Evolutionary conservation across 1,284 basidiomycete genomes (phyloP).

Genomic region (Cryptococcus sp.): DNA sequence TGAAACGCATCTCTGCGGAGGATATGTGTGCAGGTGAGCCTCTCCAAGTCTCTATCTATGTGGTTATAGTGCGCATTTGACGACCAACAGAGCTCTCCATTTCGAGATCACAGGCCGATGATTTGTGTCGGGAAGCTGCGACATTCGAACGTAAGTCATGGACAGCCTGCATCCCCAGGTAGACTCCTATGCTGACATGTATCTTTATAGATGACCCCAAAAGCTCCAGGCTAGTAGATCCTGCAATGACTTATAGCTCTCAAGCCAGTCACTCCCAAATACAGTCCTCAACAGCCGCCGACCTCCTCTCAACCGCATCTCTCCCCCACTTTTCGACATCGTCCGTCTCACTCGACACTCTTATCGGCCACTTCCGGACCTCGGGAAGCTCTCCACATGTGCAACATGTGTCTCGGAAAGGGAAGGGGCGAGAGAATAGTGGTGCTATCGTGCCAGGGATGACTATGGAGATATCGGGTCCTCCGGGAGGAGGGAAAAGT

Average conservation of each 20-base stretch:
- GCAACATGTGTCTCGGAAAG: conserved; percentile 7
- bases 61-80: background rate
- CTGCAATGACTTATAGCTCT: background rate
- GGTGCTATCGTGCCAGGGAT: conserved; percentile 37
- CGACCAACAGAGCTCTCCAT: conserved; percentile 34
- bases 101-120: conserved; percentile 25
- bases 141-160: conserved; percentile 16
- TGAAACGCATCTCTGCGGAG: conserved; percentile 14
- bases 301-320: conserved; percentile 20
- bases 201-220: background rate
- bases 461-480: conserved; percentile 44
- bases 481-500: conserved; percentile 48
- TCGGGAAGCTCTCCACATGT: background rate
- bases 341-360: conserved; percentile 31
- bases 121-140: conserved; percentile 28
- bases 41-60: background rate
- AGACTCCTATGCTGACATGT: background rate
- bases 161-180: background rate
- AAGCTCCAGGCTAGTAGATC: background rate
- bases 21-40: conserved; percentile 40
- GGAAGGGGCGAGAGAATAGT: conserved; percentile 16
- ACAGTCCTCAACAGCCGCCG: conserved; percentile 26
- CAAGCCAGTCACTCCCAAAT: conserved; percentile 5
- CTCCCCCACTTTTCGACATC: conserved; percentile 34
- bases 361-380: conserved; percentile 19